phyloP scores from a whole-genome alignment of 768 basidiomycete genomes.

The Albatrellus ellisii region DNA sequence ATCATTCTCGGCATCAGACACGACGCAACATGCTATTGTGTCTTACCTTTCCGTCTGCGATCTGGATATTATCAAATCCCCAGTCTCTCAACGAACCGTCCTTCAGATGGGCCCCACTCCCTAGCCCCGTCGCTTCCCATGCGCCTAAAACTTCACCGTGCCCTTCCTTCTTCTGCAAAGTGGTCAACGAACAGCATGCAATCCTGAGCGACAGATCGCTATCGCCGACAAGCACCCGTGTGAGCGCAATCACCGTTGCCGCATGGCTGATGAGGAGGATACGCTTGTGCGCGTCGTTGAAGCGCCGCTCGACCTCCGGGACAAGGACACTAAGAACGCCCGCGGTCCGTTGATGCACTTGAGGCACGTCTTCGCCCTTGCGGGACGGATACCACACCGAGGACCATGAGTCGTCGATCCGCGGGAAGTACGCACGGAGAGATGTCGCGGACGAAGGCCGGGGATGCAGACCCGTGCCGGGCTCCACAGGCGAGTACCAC shows the following conservation, averaged over 20 bases:
- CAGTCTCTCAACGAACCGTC: conserved; percentile 55
- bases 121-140: conserved; percentile 37
- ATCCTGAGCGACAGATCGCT: conserved; percentile 40
- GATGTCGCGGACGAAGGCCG: conserved; percentile 46
- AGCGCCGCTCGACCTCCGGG: conserved; percentile 33
- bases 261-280: conserved; percentile 64
- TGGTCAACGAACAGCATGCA: conserved; percentile 67
- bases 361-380: conserved; percentile 54
- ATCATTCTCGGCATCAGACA: not conserved
- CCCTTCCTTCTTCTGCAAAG: conserved; percentile 28
- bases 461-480: conserved; percentile 62
- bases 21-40: not conserved
- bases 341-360: conserved; percentile 46
- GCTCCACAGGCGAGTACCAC: conserved; percentile 65
- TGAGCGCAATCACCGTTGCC: conserved; percentile 58
- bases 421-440: conserved; percentile 41
- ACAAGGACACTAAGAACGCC: conserved; percentile 39
- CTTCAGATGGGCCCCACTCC: conserved; percentile 43
- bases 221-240: conserved; percentile 42
- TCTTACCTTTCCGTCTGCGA: conserved; percentile 47
- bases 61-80: conserved; percentile 68
- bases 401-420: conserved; percentile 46
- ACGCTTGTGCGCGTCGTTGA: conserved; percentile 30
- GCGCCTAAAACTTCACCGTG: conserved; percentile 21
- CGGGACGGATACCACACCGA: conserved; percentile 60